Evolutionary conservation across 2,329 filamentous ascomycete genomes (phyloP).

Genomic region (Aspergillus sp.): DNA sequence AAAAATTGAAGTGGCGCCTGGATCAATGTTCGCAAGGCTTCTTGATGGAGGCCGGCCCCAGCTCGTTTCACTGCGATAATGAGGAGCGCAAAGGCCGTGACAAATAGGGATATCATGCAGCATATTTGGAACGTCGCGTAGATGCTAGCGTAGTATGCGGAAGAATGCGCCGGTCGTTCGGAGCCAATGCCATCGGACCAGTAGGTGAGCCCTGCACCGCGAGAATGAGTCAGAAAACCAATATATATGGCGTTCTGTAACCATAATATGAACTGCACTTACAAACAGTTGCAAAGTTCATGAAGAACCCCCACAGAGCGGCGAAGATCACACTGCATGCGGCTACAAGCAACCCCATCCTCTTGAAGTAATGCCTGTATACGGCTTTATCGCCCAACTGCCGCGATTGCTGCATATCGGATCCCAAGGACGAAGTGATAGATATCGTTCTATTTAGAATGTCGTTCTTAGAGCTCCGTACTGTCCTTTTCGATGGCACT

Average conservation of each 20-base stretch:
- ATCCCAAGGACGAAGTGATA: neutral
- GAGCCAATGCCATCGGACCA: constrained; percentile 26
- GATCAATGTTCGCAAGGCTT: constrained; percentile 21
- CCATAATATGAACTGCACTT: neutral
- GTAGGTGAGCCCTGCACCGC: constrained; percentile 13
- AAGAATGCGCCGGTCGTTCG: constrained; percentile 20
- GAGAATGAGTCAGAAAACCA: neutral
- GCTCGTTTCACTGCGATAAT: constrained; percentile 24
- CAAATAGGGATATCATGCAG: constrained; percentile 15
- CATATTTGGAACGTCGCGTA: constrained; percentile 31
- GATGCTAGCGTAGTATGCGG: constrained; percentile 28
- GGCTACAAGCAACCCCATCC: constrained; percentile 23
- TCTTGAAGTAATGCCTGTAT: constrained; percentile 26
- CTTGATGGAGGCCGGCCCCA: constrained; percentile 26
- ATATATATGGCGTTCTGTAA: too few species aligned
- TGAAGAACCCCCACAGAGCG: constrained; percentile 27
- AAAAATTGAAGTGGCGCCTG: constrained; percentile 48
- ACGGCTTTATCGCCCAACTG: constrained; percentile 35
- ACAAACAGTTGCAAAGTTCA: constrained; percentile 28
- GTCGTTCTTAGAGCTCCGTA: neutral
- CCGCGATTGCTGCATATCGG: constrained; percentile 34
- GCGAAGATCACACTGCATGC: constrained; percentile 20
- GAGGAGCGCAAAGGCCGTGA: constrained; percentile 9
- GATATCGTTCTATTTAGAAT: constrained; percentile 11
- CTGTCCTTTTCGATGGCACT: too few species aligned